Base-by-base conservation (phyloP, 2,329 filamentous ascomycete species). In the Didymella pomorum region DNA sequence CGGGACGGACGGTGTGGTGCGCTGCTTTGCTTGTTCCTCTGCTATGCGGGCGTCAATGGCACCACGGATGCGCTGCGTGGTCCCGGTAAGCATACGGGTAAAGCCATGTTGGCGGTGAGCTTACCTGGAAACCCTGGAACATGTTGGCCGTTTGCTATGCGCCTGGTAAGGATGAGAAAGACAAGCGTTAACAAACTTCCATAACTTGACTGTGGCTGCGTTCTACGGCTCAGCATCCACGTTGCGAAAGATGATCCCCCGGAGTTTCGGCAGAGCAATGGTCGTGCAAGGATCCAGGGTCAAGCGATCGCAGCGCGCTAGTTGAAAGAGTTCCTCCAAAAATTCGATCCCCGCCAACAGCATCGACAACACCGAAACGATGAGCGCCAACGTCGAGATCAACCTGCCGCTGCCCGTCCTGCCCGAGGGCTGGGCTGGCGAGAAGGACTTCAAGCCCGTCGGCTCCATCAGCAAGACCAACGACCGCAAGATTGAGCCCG, bases 371-470 rank as follows among this genome's bases (percentile, higher is more conserved):
- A 29, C 25, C 43, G 43, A 16, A 28, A 41, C 51, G 6, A 94
- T 94, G 90, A 25, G 21, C 23, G 85, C 89, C 74, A 80, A 87
- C 62, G 82, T 86, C 53, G 82, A 87, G 62, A 81, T 90, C 63
- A 79, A 82, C 58, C 82, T 89, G 62, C 84, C 89, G 20, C 84
- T 97, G 44, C 93, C 93, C 47, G 78, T 86, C 72, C 86, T 98
- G 52, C 87, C 93, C 46, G 84, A 86, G 72, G 92, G 87, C 69
- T 98, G 94, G 93, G 83, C 86, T 44, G 89, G 87, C 63, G 93
- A 96, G 61, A 96, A 96, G 79, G 92, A 96, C 79, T 97, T 98
- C 86, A 95, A 95, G 82, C 80, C 90, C 57, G 78, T 96, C 66
- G 90, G 89, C 71, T 83, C 87, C 69, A 84, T 98, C 64, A 93